Base-by-base conservation (phyloP, 78 protist genomes). In the Dictyostelium intermedium region DNA sequence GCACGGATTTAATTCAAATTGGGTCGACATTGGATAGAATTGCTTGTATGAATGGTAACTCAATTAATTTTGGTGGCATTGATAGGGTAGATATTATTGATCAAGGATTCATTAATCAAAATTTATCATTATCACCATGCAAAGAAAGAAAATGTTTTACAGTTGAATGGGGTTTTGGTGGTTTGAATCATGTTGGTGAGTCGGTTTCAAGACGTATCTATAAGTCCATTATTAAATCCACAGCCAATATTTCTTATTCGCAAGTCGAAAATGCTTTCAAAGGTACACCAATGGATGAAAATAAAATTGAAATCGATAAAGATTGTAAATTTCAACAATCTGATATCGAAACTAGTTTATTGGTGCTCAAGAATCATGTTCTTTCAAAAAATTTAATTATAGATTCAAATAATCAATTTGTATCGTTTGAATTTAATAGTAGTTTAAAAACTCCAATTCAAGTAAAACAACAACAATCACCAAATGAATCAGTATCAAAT, bases 91-190 rank as follows among this genome's bases (percentile, higher is more conserved):
- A 47, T 30, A 47, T 77, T 14, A 47, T 89, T 30, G 81, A 47
- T 37, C 18, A 23, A 7, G 70, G 45, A 7, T 27, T 78, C 1
- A 20, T 45, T 47, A 20, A 1, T 5, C 50, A 89, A 14, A 1
- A n/a, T 3, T n/a, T 89, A 5, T 76, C 74, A 32, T 18, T 89
- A 8, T 25, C 2, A 23, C 87, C 82, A 25, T 82, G 87, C 8
- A 69, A 53, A 25, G 77, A 86, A 20, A 30, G 72, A 70, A 61
- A 66, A 41, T 50, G 82, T 5, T 63, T 89, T 50, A 80, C 94
- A 5, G 16, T 89, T 43, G 86, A 79, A n/a, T 80, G 85, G 87
- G 63, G 47, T 34, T 47, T 18, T 30, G 34, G 60, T 7, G 66
- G 66, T 20, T 56, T 20, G 20, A 56, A 56, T 56, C 66, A 56